Conservation (phyloP, 108 stramenopile genomes). For the Cyclotella distinguenda region DNA sequence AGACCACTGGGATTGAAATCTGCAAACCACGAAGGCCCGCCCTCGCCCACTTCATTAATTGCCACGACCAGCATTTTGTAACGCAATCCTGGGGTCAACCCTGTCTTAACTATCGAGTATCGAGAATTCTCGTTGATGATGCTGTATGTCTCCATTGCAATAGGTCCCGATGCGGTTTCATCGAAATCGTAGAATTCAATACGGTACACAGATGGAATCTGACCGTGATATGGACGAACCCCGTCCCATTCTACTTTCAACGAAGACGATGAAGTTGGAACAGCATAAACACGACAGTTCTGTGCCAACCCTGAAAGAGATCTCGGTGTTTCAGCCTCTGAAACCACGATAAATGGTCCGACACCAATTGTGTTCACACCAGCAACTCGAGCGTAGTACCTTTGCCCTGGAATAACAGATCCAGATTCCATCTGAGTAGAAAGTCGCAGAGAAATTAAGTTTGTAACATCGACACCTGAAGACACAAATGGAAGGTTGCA, state of each 20-base stretch:
- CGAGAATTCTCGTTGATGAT: conserved; percentile 33
- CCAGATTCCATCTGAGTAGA: conserved; percentile 48
- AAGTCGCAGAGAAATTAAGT: conserved; percentile 27
- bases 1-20: conserved; percentile 34
- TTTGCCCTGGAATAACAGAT: conserved; percentile 50
- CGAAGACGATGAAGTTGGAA: conserved; percentile 30
- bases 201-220: conserved; percentile 33
- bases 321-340: conserved; percentile 37
- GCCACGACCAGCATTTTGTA: conserved; percentile 40
- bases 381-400: conserved; percentile 67
- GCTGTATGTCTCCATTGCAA: conserved; percentile 2
- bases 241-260: conserved; percentile 55
- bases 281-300: conserved; percentile 44
- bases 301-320: conserved; percentile 48
- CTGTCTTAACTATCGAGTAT: conserved; percentile 33
- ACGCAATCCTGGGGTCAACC: conserved; percentile 27
- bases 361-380: conserved; percentile 58
- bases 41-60: conserved; percentile 40
- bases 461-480: conserved; percentile 38
- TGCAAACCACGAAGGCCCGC: conserved; percentile 36
- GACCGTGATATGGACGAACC: conserved; percentile 40
- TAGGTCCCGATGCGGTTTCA: conserved; percentile 1
- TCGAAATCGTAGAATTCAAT: conserved; percentile 44
- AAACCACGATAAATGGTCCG: conserved; percentile 32
- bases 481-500: conserved; percentile 32